Evolutionary conservation across 805 yeast species (phyloP), one percentile per base, ranked within the genome.

Genomic region (Starmerella bacillaris): DNA sequence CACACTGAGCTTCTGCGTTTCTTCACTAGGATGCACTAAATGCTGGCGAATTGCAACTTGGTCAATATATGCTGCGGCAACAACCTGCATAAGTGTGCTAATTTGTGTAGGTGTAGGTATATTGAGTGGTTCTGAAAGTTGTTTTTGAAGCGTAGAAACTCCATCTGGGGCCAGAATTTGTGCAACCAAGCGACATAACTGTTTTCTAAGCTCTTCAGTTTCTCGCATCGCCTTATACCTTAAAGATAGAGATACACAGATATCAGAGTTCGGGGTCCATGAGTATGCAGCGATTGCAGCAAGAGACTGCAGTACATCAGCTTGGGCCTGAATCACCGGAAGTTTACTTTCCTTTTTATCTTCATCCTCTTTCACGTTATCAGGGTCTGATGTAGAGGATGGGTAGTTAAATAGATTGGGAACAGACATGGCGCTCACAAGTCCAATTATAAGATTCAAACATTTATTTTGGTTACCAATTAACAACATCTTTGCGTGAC

Each of bases 31-130:
- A 49, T 84, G 95, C 14, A 42, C 30, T 30, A 41, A 17, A 3
- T 45, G 46, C 1, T 80, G 84, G 41, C 96, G 64, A 12, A 80
- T 68, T 1, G 92, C 92, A 17, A 86, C 67, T 51, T 79, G 92
- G 54, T 89, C 99, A 27, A 89, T 65, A 48, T 78, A 89, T 0
- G 96, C 98, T 0, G 95, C 75, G 4, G 94, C 70, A 3, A 86
- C 63, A 72, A 89, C 84, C 56, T 89, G 99, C 50, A 82, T 84
- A 42, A 89, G 56, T 1, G 89, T 77, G 35, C 71, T 67, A 4
- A 82, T 51, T 57, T 89, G 98, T 4, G 57, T 51, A 24, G 69
- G 67, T 6, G 65, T 57, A 1, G 95, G 95, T 5, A 77, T 68
- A 0, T 63, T 68, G n/a, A 78, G 56, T 35, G 51, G 52, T 17